Conservation (phyloP, 768 basidiomycete genomes). For the Tricholoma bakamatsutake region DNA sequence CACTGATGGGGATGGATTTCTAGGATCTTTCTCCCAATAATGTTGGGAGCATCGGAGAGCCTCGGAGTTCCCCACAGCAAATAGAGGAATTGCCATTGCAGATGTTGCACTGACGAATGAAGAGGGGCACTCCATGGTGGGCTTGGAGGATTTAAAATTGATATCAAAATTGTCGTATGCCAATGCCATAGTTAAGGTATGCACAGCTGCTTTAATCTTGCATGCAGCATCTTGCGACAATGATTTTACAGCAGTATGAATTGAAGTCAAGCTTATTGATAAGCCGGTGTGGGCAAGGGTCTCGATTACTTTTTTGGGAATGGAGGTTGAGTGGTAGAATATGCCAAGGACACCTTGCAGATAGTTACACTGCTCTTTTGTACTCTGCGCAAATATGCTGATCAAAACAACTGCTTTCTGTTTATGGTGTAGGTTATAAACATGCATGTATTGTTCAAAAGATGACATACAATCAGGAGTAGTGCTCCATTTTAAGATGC, state of each 20-base stretch:
- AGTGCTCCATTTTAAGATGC: not conserved
- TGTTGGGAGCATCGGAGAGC: slow-evolving; percentile 22
- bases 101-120: slow-evolving; percentile 25
- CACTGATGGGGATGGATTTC: slow-evolving; percentile 14
- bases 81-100: slow-evolving; percentile 18
- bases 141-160: slow-evolving; percentile 18
- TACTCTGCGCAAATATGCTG: too few relatives aligned
- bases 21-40: slow-evolving; percentile 22
- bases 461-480: not conserved
- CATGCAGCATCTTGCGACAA: slow-evolving; percentile 14
- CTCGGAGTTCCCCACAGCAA: slow-evolving; percentile 4
- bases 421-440: too few relatives aligned
- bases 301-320: slow-evolving; percentile 19
- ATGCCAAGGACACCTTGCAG: slow-evolving; percentile 2
- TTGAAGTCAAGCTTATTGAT: slow-evolving; percentile 14
- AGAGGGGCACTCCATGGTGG: slow-evolving; percentile 20
- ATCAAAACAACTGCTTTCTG: too few relatives aligned
- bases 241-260: slow-evolving; percentile 12
- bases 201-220: slow-evolving; percentile 11
- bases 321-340: slow-evolving; percentile 31
- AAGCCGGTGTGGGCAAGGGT: slow-evolving; percentile 18
- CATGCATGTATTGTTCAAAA: too few relatives aligned
- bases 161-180: slow-evolving; percentile 37
- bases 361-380: too few relatives aligned
- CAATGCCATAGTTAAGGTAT: slow-evolving; percentile 15